A percentile compares a stretch with the other conserved stretches of the same genome.
phyloP scores from a whole-genome alignment of 768 basidiomycete species.

The Mycena albidolilacea region DNA sequence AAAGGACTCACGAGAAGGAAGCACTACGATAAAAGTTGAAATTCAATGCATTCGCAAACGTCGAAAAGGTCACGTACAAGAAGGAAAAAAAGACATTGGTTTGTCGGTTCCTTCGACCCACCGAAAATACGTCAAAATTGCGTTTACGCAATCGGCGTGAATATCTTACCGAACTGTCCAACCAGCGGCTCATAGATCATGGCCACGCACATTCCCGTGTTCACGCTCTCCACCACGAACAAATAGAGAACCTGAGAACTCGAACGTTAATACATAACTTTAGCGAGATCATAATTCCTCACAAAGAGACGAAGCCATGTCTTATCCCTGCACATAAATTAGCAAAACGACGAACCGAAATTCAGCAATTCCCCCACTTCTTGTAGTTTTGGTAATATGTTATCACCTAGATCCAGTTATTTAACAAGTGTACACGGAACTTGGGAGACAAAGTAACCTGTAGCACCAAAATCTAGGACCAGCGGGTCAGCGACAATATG shows the following conservation, averaged over 20 bases:
- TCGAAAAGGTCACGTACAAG: neutral
- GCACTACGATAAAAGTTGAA: neutral
- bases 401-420: neutral
- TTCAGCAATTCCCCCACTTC: neutral
- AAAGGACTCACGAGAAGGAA: neutral
- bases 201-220: neutral
- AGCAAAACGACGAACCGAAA: too few species aligned
- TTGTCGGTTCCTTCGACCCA: neutral
- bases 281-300: neutral
- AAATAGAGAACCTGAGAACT: neutral
- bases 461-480: neutral
- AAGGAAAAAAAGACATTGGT: neutral
- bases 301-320: neutral
- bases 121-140: neutral
- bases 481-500: neutral
- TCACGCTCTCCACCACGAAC: neutral
- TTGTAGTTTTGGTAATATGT: neutral
- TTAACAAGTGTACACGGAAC: neutral
- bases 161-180: neutral
- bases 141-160: too few species aligned
- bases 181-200: neutral
- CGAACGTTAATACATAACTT: neutral
- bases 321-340: neutral
- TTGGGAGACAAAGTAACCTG: neutral
- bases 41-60: neutral